These are phyloP conservation scores for Xylaria scruposa DNA, from an alignment of 495 filamentous ascomycete genomes.

Conservation along the genomic window DNA sequence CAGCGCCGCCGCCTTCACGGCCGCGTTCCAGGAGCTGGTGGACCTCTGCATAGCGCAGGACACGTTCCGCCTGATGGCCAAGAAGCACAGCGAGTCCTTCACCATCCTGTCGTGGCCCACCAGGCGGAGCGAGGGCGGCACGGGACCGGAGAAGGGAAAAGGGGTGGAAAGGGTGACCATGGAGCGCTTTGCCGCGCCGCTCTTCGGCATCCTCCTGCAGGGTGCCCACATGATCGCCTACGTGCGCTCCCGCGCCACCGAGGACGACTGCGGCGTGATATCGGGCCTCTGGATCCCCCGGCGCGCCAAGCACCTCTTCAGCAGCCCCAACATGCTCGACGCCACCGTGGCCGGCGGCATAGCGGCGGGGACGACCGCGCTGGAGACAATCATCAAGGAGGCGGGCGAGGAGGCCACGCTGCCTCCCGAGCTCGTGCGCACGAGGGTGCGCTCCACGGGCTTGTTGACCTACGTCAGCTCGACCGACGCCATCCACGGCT, in stretches of 20 bases:
- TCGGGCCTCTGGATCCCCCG: conserved; percentile 60
- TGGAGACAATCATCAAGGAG: conserved; percentile 60
- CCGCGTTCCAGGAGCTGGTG: conserved; percentile 46
- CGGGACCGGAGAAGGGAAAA: neutral
- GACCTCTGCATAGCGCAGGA: conserved; percentile 44
- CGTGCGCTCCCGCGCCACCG: conserved; percentile 30
- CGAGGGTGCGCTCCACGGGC: conserved; percentile 43
- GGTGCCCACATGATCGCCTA: conserved; percentile 62
- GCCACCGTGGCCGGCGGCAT: conserved; percentile 63
- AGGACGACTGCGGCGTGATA: conserved; percentile 28
- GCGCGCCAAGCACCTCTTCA: conserved; percentile 52
- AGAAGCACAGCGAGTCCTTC: conserved; percentile 55
- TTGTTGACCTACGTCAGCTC: conserved; percentile 50
- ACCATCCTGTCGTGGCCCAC: conserved; percentile 46
- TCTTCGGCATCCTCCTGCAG: conserved; percentile 59
- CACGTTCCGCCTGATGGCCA: conserved; percentile 47
- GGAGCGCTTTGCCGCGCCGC: conserved; percentile 53
- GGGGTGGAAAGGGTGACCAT: conserved; percentile 40
- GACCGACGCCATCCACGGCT: conserved; percentile 37
- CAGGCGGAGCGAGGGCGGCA: conserved; percentile 37
- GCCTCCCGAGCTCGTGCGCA: conserved; percentile 38
- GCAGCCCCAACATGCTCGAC: conserved; percentile 62
- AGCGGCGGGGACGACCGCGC: conserved; percentile 46
- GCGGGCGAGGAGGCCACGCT: conserved; percentile 62
- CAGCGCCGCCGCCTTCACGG: conserved; percentile 34